Evolutionary conservation across 139 green algal species (phyloP), one percentile per base, ranked within the genome.

Genomic region (Gonium pectorale): DNA sequence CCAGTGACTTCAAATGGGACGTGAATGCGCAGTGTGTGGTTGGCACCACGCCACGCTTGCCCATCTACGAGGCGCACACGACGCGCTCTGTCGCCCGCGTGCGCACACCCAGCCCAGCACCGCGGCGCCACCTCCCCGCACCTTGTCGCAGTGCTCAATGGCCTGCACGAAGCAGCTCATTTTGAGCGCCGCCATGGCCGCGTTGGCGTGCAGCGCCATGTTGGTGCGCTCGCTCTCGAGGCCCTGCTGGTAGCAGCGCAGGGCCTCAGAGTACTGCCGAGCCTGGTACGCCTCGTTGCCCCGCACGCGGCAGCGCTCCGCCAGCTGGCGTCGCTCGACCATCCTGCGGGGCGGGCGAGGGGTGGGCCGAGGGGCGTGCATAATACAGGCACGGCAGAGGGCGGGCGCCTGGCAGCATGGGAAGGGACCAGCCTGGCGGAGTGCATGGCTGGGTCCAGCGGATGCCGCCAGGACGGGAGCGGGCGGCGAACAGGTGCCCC

Each of bases 61-160:
- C n/a, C n/a, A n/a, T n/a, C n/a, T n/a, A n/a, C n/a, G n/a, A n/a
- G n/a, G n/a, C n/a, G n/a, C n/a, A n/a, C n/a, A n/a, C n/a, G n/a
- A n/a, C n/a, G n/a, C n/a, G n/a, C n/a, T n/a, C n/a, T n/a, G n/a
- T n/a, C n/a, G n/a, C n/a, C n/a, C n/a, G n/a, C n/a, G n/a, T n/a
- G n/a, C n/a, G n/a, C n/a, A n/a, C n/a, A n/a, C 19, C 44, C 52
- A 37, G 1, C 1, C 7, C 35, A 17, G 37, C 67, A 9, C 49
- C 33, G 7, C 7, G 11, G 22, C 11, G 3, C 27, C 43, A 21
- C 68, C 31, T 66, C 22, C 33, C 29, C 78, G 22, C 52, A 94
- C 93, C 92, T 96, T 96, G 86, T 96, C 90, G 81, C 90, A 95
- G 77, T 97, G 94, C 83, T 96, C 93, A 59, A 96, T 92, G 9